Conservation (phyloP, 495 filamentous ascomycete genomes). For the Xylaria castorea region DNA sequence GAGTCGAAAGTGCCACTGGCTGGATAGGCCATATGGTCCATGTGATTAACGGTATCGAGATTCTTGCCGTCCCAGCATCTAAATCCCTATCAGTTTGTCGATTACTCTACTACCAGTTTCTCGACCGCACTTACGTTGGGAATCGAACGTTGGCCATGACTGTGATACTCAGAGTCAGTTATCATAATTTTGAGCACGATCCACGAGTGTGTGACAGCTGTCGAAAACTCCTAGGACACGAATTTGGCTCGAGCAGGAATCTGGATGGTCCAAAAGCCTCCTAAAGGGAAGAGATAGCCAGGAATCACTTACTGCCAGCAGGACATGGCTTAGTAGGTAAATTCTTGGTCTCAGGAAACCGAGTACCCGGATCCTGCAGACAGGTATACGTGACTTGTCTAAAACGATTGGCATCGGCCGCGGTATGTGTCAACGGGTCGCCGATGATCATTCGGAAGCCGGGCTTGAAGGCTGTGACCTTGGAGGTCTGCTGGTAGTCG, state of each 20-base stretch:
- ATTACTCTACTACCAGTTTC: not conserved
- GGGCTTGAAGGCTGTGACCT: constrained; percentile 47
- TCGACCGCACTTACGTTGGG: constrained; percentile 36
- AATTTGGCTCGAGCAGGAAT: not conserved
- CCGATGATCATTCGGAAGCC: constrained; percentile 47
- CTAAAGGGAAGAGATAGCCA: not conserved
- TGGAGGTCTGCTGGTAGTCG: constrained; percentile 38
- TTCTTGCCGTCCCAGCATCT: constrained; percentile 47
- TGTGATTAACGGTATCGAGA: constrained; percentile 43
- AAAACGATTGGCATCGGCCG: constrained; percentile 34
- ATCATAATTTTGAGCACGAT: not conserved
- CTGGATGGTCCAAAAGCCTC: not conserved
- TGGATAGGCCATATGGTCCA: constrained; percentile 44
- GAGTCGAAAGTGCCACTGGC: constrained; percentile 43
- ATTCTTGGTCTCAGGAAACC: constrained; percentile 38
- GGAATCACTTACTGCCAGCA: constrained; percentile 15
- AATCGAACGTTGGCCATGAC: constrained; percentile 49
- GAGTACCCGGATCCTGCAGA: constrained; percentile 26
- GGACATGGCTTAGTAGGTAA: constrained; percentile 37
- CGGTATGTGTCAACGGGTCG: constrained; percentile 35
- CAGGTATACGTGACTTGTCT: constrained; percentile 43
- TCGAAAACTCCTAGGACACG: not conserved
- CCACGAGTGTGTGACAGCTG: not conserved
- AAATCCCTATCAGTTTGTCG: not conserved
- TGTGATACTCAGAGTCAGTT: not conserved